Evolutionary conservation across 2,329 filamentous ascomycete species (phyloP).

Genomic region (Mollisia scopiformis): DNA sequence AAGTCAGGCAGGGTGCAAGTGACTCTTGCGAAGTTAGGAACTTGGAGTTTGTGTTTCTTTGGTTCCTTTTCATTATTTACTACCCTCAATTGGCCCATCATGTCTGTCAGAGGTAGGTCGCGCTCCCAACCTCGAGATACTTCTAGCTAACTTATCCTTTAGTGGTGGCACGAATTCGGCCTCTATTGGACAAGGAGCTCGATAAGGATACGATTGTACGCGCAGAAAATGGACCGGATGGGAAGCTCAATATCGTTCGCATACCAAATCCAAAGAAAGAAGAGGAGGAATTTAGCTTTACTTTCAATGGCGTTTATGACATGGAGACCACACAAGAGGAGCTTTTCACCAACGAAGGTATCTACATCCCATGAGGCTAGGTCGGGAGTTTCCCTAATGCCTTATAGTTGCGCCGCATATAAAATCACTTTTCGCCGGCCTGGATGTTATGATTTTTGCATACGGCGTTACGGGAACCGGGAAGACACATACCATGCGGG

Average conservation of each 20-base stretch:
- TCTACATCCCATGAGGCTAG: slow-evolving; percentile 26
- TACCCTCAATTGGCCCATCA: slow-evolving; percentile 16
- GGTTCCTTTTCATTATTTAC: slow-evolving; percentile 11
- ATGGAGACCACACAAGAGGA: slow-evolving; percentile 79
- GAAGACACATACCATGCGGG: slow-evolving; percentile 96
- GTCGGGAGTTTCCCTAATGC: slow-evolving; percentile 14
- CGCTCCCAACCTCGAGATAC: background rate
- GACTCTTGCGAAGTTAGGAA: slow-evolving; percentile 13
- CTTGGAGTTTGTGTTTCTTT: slow-evolving; percentile 11
- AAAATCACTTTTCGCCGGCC: slow-evolving; percentile 88
- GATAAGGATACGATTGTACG: slow-evolving; percentile 86
- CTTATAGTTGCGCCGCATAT: slow-evolving; percentile 79
- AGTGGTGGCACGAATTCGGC: slow-evolving; percentile 89
- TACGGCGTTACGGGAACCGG: slow-evolving; percentile 93
- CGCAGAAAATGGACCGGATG: slow-evolving; percentile 63
- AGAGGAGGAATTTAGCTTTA: slow-evolving; percentile 87
- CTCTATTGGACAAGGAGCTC: slow-evolving; percentile 81
- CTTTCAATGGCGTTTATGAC: slow-evolving; percentile 93
- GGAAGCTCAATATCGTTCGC: slow-evolving; percentile 71
- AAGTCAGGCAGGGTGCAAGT: slow-evolving; percentile 20
- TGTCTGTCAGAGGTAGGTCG: slow-evolving; percentile 32
- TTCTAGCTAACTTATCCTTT: slow-evolving; percentile 60
- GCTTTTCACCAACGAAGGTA: slow-evolving; percentile 88
- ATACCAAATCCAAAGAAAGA: slow-evolving; percentile 96
- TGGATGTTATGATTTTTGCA: slow-evolving; percentile 87